Evolutionary conservation across 2,329 filamentous ascomycete species (phyloP), one percentile per base, ranked within the genome.

Genomic region (Verticillium nubilum): DNA sequence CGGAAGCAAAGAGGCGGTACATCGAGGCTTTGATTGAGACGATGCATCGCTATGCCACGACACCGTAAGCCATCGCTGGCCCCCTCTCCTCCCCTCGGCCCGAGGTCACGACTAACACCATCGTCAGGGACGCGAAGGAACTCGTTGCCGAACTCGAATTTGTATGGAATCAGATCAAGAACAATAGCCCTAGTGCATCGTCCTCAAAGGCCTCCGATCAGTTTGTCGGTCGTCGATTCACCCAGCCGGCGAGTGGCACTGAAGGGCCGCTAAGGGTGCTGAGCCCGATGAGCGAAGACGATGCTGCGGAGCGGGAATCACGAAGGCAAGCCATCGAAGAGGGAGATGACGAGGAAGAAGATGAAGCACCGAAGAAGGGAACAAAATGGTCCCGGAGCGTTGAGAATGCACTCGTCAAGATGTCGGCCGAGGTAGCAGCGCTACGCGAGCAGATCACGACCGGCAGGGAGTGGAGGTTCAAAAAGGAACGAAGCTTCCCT

Each of bases 91-190:
- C 19, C 29, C 29, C n/a, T 50, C 19, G 42, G 42, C 19, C 42
- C 19, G 42, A 42, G 35, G 42, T 50, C 42, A 50, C 42, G 42
- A 12, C 42, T 50, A 50, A 50, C 42, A 50, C 54, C 25, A 17
- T 25, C 2, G 27, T 58, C 64, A 87, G 85, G 55, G 92, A 97
- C 71, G 92, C 92, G 7, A 84, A 88, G 61, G 93, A 96, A 74
- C 82, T 99, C 42, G 93, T 98, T 37, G 83, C 87, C 10, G 95
- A 99, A 74, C 85, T 99, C n/a, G 95, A 99, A 75, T 99, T 98
- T 68, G 94, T 99, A 42, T 99, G 95, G 95, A 92, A 97, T 67
- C 95, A 98, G 73, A 94, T 99, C 67, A 96, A 95, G 74, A 89
- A 89, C 66, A 97, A 94, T 68, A 85, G 86, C 12, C 86, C 88